phyloP scores from a whole-genome alignment of 257 asterid genomes.

The Rubia yunnanensis region DNA sequence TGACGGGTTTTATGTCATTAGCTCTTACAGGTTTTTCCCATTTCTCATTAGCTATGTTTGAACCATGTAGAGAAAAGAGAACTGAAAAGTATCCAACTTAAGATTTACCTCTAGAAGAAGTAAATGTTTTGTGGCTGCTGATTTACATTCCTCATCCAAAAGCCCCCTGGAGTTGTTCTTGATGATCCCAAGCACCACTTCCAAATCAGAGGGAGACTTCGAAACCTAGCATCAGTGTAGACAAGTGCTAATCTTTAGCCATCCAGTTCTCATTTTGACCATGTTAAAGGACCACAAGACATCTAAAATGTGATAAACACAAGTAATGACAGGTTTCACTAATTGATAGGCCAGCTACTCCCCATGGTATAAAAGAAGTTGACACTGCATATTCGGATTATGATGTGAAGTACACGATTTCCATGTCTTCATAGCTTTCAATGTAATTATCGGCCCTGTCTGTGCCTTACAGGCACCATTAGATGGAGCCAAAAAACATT shows the following conservation, averaged over 20 bases:
- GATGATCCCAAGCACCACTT: constrained; percentile 70
- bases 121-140: constrained; percentile 67
- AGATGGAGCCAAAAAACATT: neutral
- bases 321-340: neutral
- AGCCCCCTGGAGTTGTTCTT: constrained; percentile 66
- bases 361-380: neutral
- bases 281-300: neutral
- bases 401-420: neutral
- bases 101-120: constrained; percentile 77
- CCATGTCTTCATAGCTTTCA: neutral
- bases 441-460: neutral
- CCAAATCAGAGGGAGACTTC: constrained; percentile 90
- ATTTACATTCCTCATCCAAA: constrained; percentile 55
- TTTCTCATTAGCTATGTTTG: neutral
- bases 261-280: constrained; percentile 1
- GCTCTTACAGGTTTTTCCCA: no score
- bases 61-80: constrained; percentile 1
- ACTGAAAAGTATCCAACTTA: constrained; percentile 3
- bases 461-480: neutral
- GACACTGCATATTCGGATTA: neutral
- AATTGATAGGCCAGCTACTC: neutral
- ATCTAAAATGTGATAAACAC: neutral
- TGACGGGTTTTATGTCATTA: neutral
- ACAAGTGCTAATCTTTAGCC: neutral
- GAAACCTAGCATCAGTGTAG: constrained; percentile 43